A percentile compares a stretch with the other conserved stretches of the same genome.
These are phyloP conservation scores for Solidago caesia DNA, from an alignment of 129 eudicot genomes.

Conservation along the genomic window DNA sequence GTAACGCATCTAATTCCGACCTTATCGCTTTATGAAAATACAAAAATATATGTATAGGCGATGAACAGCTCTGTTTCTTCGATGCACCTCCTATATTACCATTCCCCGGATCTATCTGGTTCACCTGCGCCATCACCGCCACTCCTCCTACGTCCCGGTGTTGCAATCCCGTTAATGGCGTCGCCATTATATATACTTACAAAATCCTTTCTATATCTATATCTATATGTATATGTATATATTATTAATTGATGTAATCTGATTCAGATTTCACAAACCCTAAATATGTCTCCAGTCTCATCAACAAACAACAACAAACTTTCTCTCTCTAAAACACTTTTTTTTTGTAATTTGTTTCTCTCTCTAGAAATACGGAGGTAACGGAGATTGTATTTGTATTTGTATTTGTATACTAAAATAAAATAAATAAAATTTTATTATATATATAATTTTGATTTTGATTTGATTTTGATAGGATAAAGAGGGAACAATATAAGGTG, in stretches of 20 bases:
- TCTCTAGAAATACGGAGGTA: constrained; percentile 11
- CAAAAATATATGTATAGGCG: constrained; percentile 87
- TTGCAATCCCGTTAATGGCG: constrained; percentile 75
- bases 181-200: constrained; percentile 56
- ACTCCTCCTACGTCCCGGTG: constrained; percentile 70
- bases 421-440: neutral
- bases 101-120: constrained; percentile 44
- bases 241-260: constrained; percentile 25
- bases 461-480: constrained; percentile 45
- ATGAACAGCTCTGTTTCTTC: constrained; percentile 35
- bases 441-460: constrained; percentile 20
- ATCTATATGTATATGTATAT: too few species aligned
- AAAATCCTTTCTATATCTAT: neutral
- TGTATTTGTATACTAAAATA: neutral
- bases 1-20: constrained; percentile 78
- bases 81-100: constrained; percentile 28
- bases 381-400: constrained; percentile 16
- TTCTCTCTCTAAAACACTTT: constrained; percentile 13
- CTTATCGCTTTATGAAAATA: constrained; percentile 89
- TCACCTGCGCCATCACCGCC: constrained; percentile 64
- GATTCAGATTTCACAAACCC: constrained; percentile 65
- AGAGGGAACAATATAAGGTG: constrained; percentile 42
- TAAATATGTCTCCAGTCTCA: constrained; percentile 31
- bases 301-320: constrained; percentile 22
- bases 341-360: constrained; percentile 5